Percentiles rank a stretch among this genome's conserved stretches.
Evolutionary conservation across 192 early-diverging fungal genomes (phyloP).

Genomic region (Coemansia sp.): DNA sequence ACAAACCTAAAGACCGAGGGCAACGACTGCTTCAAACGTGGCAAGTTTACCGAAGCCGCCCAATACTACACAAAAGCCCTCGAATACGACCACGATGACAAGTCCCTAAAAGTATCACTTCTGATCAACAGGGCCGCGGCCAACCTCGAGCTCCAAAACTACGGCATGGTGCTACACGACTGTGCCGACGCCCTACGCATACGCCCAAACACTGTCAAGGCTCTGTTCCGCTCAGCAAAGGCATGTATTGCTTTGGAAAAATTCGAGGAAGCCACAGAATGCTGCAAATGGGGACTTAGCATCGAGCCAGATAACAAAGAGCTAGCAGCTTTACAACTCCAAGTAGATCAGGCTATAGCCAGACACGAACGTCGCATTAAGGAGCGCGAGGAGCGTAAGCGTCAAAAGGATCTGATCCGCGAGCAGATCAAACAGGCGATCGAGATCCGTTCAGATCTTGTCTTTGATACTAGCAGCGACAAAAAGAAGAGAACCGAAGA

Average conservation of each 20-base stretch:
- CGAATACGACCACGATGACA: slow-evolving; percentile 68
- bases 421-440: slow-evolving; percentile 56
- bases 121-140: slow-evolving; percentile 89
- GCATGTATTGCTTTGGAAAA: slow-evolving; percentile 80
- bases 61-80: slow-evolving; percentile 87
- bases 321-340: slow-evolving; percentile 31
- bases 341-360: slow-evolving; percentile 22
- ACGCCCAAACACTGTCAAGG: slow-evolving; percentile 85
- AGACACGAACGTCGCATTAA: slow-evolving; percentile 14
- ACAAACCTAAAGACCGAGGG: slow-evolving; percentile 95
- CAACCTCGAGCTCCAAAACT: slow-evolving; percentile 86
- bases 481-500: slow-evolving; percentile 3
- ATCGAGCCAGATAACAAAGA: slow-evolving; percentile 63
- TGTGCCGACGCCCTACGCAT: slow-evolving; percentile 77
- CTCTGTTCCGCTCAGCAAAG: slow-evolving; percentile 84
- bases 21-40: slow-evolving; percentile 84
- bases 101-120: slow-evolving; percentile 74
- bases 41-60: slow-evolving; percentile 77
- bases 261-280: slow-evolving; percentile 82
- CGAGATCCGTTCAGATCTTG: slow-evolving; percentile 40
- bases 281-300: slow-evolving; percentile 71
- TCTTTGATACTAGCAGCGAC: slow-evolving; percentile 29
- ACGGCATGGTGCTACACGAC: slow-evolving; percentile 82
- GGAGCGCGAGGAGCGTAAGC: slow-evolving; percentile 39
- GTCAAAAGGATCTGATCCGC: slow-evolving; percentile 46